phyloP scores from a whole-genome alignment of 352 stramenopile genomes.

The Phytophthora ramorum region DNA sequence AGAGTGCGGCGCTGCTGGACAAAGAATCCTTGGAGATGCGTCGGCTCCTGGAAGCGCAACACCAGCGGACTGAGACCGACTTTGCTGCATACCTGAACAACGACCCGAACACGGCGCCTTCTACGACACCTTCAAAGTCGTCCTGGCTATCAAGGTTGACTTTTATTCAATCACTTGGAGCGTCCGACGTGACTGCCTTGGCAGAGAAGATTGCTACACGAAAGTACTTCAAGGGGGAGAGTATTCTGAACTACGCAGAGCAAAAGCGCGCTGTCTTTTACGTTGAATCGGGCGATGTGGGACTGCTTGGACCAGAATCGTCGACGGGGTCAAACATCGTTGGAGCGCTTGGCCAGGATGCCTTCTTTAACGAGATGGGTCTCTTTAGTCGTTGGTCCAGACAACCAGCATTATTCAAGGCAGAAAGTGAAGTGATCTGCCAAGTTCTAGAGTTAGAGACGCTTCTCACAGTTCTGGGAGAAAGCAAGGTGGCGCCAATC shows the following conservation, averaged over 20 bases:
- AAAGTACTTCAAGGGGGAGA: constrained; percentile 36
- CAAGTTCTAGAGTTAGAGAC: constrained; percentile 47
- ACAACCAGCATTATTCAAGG: constrained; percentile 49
- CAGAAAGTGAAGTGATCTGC: constrained; percentile 41
- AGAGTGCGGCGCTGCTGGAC: constrained; percentile 54
- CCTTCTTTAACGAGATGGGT: constrained; percentile 64
- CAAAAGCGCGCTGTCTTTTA: constrained; percentile 53
- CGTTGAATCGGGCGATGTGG: constrained; percentile 48
- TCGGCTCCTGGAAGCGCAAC: constrained; percentile 32
- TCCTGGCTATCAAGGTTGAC: constrained; percentile 35
- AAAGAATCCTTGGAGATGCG: constrained; percentile 54
- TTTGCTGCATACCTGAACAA: constrained; percentile 61
- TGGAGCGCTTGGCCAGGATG: constrained; percentile 28
- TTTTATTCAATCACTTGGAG: constrained; percentile 22
- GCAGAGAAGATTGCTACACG: constrained; percentile 19
- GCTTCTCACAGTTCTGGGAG: constrained; percentile 46
- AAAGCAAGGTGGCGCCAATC: constrained; percentile 36
- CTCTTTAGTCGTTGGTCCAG: constrained; percentile 57
- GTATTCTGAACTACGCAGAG: constrained; percentile 57
- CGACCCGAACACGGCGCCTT: constrained; percentile 6
- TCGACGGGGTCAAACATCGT: constrained; percentile 46
- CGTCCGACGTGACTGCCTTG: constrained; percentile 15
- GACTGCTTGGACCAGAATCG: constrained; percentile 52
- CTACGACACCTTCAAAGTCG: neutral
- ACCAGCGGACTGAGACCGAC: constrained; percentile 28